Base-by-base conservation (phyloP, 2,329 filamentous ascomycete genomes). In the Xylariaceae sp. region DNA sequence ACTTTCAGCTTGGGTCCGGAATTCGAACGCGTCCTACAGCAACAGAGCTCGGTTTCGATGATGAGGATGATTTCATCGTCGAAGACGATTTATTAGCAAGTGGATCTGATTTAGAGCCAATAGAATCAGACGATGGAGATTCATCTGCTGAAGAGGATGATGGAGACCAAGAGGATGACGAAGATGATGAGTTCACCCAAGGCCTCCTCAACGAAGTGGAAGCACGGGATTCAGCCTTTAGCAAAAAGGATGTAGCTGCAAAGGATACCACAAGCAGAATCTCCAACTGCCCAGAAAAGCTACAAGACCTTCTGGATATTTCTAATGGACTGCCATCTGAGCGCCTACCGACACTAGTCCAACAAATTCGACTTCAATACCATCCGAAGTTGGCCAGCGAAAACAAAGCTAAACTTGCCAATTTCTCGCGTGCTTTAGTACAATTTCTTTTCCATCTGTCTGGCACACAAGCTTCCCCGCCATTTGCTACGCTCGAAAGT, bases 41-140 rank as follows among this genome's bases (percentile, higher is more conserved):
- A 3, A 75, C 78, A 11, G 78, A 86, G 50, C 68, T 90, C 15
- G 88, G 84, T 6, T 85, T 95, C 32, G 90, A 96, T 57, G 92
- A 96, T 59, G 92, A 97, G 65, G 92, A 97, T 60, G 90, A 96
- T 60, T 97, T 97, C 61, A 66, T 92, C 22, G 84, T 96, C 54
- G 92, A 97, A 51, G 89, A 94, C 54, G 87, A 95, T 62, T 77
- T 97, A 14, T 80, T 96, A 32, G 90, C 90, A 11, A 91, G 85
- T 58, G 88, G 84, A 35, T 92, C 89, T 6, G 83, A 86, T 36
- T 62, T 83, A n/a, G 81, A 86, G 27, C 71, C 75, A 5, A 70
- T 78, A 15, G 75, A 76, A n/a, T 55, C 55, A 6, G 49, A 47
- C 32, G 49, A 52, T 49, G 52, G 55, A 39, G 43, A 52, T 44